These are phyloP conservation scores for Puccinia horiana DNA, from an alignment of 1,284 basidiomycete species.

Conservation along the genomic window DNA sequence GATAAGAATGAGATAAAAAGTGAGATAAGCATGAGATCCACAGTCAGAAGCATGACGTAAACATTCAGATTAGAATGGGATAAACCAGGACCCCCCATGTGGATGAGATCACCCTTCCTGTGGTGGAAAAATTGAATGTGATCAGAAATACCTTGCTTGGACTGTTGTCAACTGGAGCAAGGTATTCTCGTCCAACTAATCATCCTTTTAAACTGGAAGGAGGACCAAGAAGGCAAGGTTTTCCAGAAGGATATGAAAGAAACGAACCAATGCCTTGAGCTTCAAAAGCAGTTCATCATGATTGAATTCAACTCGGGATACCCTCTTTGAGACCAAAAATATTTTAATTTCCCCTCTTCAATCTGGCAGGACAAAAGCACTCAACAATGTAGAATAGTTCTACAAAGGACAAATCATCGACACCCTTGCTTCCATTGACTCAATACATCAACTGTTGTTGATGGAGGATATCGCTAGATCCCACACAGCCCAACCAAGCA, in stretches of 20 bases:
- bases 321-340: neutral
- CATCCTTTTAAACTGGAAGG: slow-evolving; percentile 23
- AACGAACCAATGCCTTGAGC: no score
- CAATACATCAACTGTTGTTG: slow-evolving; percentile 16
- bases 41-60: no score
- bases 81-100: no score
- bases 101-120: no score
- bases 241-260: no score
- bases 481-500: no score
- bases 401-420: neutral
- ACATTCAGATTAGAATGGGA: no score
- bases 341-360: neutral
- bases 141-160: neutral
- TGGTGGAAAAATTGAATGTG: no score
- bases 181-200: slow-evolving; percentile 24
- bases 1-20: no score
- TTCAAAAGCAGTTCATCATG: no score
- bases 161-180: slow-evolving; percentile 5
- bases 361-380: neutral
- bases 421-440: neutral
- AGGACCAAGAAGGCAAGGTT: neutral
- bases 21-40: no score
- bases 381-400: neutral
- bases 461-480: neutral
- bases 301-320: neutral